Conservation (phyloP, 441 rosid genomes). For the Dalechampia spathulata region DNA sequence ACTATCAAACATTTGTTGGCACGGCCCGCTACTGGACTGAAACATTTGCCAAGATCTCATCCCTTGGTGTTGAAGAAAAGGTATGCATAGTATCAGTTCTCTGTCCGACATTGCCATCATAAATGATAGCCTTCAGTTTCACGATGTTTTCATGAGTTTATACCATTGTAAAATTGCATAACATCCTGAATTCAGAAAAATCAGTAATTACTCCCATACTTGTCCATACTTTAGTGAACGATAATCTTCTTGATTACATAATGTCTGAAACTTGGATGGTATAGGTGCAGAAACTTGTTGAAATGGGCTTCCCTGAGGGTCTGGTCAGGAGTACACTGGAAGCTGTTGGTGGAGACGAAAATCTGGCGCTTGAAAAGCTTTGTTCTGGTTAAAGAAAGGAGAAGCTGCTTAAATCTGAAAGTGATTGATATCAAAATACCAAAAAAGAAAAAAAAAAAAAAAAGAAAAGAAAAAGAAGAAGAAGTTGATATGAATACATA, state of each 20-base stretch:
- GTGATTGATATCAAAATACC: constrained; percentile 8
- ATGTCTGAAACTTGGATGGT: constrained; percentile 6
- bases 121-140: background rate
- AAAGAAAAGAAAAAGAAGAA: too few species aligned
- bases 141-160: background rate
- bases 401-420: background rate
- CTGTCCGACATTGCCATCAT: background rate
- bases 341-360: constrained; percentile 86
- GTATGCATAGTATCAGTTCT: constrained; percentile 25
- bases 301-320: constrained; percentile 87
- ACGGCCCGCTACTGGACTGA: constrained; percentile 99
- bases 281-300: constrained; percentile 79
- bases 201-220: too few species aligned
- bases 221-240: background rate
- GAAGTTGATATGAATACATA: too few species aligned
- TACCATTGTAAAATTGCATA: background rate
- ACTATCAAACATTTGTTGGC: constrained; percentile 69
- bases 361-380: constrained; percentile 87
- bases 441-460: too few species aligned
- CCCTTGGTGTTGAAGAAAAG: constrained; percentile 75
- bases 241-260: background rate
- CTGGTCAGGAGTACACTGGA: constrained; percentile 72
- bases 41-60: constrained; percentile 74
- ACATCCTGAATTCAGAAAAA: background rate
- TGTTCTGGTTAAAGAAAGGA: constrained; percentile 40